Evolutionary conservation across 495 filamentous ascomycete species (phyloP), one percentile per base, ranked within the genome.

Genomic region (Cudoniella acicularis): DNA sequence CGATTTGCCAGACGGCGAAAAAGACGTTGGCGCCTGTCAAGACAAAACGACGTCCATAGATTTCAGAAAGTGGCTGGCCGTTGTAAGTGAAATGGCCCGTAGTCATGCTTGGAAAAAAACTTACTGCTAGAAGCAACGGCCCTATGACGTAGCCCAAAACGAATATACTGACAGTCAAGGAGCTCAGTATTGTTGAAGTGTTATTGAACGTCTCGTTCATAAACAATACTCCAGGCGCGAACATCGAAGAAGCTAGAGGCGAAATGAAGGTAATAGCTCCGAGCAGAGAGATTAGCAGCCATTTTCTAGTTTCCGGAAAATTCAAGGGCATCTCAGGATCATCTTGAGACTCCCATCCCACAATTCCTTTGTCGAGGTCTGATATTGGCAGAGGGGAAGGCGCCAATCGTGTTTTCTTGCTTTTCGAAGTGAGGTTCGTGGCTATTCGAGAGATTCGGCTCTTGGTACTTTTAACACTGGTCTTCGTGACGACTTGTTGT

Each of bases 321-420:
- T 93, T 92, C 66, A 84, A 77, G 3, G 89, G 89, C 72, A 90
- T 88, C 45, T 81, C 72, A 0, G 86, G 86, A 61, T 92, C 89
- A 50, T 87, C 78, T 54, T 80, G 78, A 9, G 75, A 75, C 43
- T 85, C 80, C 83, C 84, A 87, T 1, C 80, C 81, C 22, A 86
- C 66, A 67, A 83, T 67, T 40, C 73, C 73, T 10, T 70, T 68
- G 21, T 71, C 70, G 4, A 83, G 70, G 53, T 82, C 69, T 1
- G 73, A 72, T 17, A 72, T 43, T 1, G 79, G 79, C 46, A 80
- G 52, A 6, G 52, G 49, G 3, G 41, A 60, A 2, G 62, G 59
- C 11, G 47, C 27, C 8, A 72, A 56, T 20, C 62, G 60, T n/a
- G 60, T 64, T 45, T 62, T 61, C 25, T 63, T 66, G 60, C 59